phyloP scores from a whole-genome alignment of 306 rosid species.

The Medicago lupulina region DNA sequence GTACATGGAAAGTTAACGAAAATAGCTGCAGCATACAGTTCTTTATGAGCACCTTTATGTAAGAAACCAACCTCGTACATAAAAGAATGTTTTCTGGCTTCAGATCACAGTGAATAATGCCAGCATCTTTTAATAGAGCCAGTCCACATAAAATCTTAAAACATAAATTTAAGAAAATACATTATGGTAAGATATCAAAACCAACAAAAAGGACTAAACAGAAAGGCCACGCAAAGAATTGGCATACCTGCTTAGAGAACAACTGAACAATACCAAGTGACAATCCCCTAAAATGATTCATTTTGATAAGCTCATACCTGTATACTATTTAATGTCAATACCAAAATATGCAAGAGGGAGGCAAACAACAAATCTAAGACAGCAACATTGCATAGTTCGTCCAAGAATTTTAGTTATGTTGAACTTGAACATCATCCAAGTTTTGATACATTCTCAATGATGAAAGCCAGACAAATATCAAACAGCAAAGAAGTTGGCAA shows the following conservation, averaged over 20 bases:
- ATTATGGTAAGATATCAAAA: conserved; percentile 40
- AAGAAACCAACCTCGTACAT: conserved; percentile 77
- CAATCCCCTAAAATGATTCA: conserved; percentile 94
- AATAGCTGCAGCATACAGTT: conserved; percentile 42
- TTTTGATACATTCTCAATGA: conserved; percentile 33
- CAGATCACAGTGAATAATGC: conserved; percentile 98
- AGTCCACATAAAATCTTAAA: conserved; percentile 83
- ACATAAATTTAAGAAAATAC: conserved; percentile 43
- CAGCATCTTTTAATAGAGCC: conserved; percentile 91
- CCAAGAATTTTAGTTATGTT: conserved; percentile 12
- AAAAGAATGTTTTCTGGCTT: conserved; percentile 99
- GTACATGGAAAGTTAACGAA: conserved; percentile 20
- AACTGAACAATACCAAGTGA: conserved; percentile 93
- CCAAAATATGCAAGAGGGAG: conserved; percentile 37
- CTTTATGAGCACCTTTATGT: conserved; percentile 32
- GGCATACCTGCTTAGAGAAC: conserved; percentile 88
- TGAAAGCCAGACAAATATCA: conserved; percentile 30
- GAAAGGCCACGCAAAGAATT: conserved; percentile 36
- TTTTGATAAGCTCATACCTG: conserved; percentile 99
- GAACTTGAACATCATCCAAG: conserved; percentile 35
- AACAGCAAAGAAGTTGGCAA: conserved; percentile 27
- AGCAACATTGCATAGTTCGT: conserved; percentile 6
- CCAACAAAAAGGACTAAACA: conserved; percentile 25
- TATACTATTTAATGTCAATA: conserved; percentile 48
- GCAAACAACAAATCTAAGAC: conserved; percentile 33